phyloP scores from a whole-genome alignment of 148 eudicot genomes.

The Chenopodium album region DNA sequence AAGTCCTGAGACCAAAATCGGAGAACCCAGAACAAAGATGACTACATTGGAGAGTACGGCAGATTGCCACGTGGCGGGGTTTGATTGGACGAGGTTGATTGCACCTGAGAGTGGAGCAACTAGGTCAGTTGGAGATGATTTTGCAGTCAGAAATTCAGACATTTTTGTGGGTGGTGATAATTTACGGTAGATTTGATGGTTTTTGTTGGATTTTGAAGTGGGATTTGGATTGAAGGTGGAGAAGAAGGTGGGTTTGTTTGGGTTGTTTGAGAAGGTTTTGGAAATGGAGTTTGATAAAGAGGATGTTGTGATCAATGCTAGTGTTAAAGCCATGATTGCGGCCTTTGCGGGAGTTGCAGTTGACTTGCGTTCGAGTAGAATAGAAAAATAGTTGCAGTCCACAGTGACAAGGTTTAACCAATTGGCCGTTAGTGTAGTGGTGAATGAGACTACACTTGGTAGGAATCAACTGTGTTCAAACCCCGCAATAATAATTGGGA shows the following conservation, averaged over 20 bases:
- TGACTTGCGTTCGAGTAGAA: not conserved
- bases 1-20: conserved; percentile 66
- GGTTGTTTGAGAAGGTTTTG: conserved; percentile 1
- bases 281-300: not conserved
- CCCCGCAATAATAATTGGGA: too few species aligned
- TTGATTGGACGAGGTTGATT: conserved; percentile 40
- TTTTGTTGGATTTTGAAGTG: not conserved
- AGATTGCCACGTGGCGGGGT: conserved; percentile 81
- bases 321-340: conserved; percentile 19
- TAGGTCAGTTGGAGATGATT: conserved; percentile 34
- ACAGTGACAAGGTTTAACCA: too few species aligned
- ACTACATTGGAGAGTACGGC: conserved; percentile 55
- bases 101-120: conserved; percentile 36
- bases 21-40: conserved; percentile 78
- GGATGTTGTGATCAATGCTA: not conserved
- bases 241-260: conserved; percentile 3
- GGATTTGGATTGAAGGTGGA: conserved; percentile 20
- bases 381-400: too few species aligned
- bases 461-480: too few species aligned
- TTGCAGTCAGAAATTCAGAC: conserved; percentile 28
- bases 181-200: not conserved
- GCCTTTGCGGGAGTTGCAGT: not conserved
- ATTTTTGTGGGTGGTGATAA: conserved; percentile 25
- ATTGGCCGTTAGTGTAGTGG: too few species aligned
- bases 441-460: too few species aligned